Conservation (phyloP, 129 eudicot genomes). For the Centella asiatica region DNA sequence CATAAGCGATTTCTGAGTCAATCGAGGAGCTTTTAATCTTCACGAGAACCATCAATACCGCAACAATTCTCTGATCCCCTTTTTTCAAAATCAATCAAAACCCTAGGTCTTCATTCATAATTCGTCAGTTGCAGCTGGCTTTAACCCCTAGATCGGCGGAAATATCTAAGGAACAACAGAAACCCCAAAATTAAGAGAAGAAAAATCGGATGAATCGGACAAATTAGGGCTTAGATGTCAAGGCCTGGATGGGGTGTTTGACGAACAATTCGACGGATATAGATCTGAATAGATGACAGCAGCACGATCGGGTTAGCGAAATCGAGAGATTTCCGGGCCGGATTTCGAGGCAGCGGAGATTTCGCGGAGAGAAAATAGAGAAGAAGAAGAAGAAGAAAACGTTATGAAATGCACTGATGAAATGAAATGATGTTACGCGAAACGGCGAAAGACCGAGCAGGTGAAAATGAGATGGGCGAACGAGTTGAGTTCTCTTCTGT, state of each 20-base stretch:
- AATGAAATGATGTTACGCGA: slow-evolving; percentile 23
- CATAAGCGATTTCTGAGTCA: slow-evolving; percentile 15
- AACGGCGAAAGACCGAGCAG: slow-evolving; percentile 18
- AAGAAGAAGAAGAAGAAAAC: not conserved
- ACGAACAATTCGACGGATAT: slow-evolving; percentile 10
- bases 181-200: slow-evolving; percentile 4
- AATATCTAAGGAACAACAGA: slow-evolving; percentile 10
- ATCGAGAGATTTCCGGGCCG: slow-evolving; percentile 25
- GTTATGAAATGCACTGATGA: not conserved
- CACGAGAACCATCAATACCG: slow-evolving; percentile 25
- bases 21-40: slow-evolving; percentile 16
- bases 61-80: slow-evolving; percentile 27
- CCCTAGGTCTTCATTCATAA: slow-evolving; percentile 30
- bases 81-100: slow-evolving; percentile 6
- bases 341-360: slow-evolving; percentile 17
- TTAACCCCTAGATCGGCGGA: slow-evolving; percentile 22
- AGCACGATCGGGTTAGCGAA: slow-evolving; percentile 11
- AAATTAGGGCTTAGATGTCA: slow-evolving; percentile 32
- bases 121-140: not conserved
- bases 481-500: slow-evolving; percentile 1
- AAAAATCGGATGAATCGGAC: slow-evolving; percentile 3
- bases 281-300: slow-evolving; percentile 14
- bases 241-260: not conserved
- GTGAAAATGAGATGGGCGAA: slow-evolving; percentile 22
- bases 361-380: slow-evolving; percentile 11